Evolutionary conservation across 768 basidiomycete species (phyloP).

Genomic region (Collybiopsis confluens): DNA sequence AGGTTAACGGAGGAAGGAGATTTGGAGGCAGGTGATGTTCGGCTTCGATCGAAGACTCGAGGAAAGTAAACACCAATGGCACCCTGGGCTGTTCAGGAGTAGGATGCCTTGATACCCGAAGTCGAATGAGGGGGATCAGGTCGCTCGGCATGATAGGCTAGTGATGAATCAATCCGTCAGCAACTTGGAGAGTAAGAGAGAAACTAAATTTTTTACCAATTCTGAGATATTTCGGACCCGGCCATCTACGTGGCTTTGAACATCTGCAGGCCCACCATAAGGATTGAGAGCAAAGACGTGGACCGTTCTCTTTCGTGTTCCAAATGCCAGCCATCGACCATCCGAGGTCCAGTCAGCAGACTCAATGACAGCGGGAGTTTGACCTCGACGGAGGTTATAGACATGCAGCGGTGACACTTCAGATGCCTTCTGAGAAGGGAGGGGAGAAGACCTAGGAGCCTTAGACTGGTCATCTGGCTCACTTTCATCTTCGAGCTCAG

Average conservation of each 20-base stretch:
- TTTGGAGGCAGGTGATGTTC: slow-evolving; percentile 32
- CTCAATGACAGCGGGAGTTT: slow-evolving; percentile 63
- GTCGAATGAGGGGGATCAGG: slow-evolving; percentile 50
- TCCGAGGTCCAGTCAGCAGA: slow-evolving; percentile 48
- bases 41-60: slow-evolving; percentile 27
- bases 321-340: slow-evolving; percentile 66
- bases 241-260: slow-evolving; percentile 55
- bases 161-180: slow-evolving; percentile 2
- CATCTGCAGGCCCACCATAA: slow-evolving; percentile 65
- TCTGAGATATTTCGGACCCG: slow-evolving; percentile 50
- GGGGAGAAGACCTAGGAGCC: slow-evolving; percentile 2
- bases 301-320: slow-evolving; percentile 57
- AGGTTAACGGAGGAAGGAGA: slow-evolving; percentile 24
- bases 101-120: slow-evolving; percentile 33
- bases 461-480: neutral
- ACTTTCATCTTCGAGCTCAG: neutral
- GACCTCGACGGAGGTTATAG: slow-evolving; percentile 69
- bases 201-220: slow-evolving; percentile 36
- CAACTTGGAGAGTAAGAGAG: neutral
- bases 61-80: slow-evolving; percentile 55
- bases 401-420: slow-evolving; percentile 43
- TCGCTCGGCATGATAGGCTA: slow-evolving; percentile 52
- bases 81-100: slow-evolving; percentile 25
- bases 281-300: slow-evolving; percentile 79
- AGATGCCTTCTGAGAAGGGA: slow-evolving; percentile 8